Evolutionary conservation across 768 basidiomycete species (phyloP).

Genomic region (Phylloporus sp.): DNA sequence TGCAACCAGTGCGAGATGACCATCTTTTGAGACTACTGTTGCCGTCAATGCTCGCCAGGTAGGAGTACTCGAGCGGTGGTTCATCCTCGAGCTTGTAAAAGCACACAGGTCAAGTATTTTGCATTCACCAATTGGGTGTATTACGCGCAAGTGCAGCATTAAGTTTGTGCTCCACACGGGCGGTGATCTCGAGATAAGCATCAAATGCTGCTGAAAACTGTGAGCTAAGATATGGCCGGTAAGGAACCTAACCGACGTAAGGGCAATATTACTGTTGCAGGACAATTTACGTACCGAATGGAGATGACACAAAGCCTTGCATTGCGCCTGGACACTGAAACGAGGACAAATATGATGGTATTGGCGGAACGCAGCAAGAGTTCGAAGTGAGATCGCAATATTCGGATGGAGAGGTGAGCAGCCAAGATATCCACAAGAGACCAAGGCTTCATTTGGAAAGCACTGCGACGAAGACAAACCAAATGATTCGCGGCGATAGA

Average conservation of each 20-base stretch:
- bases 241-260: slow-evolving; percentile 6
- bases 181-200: slow-evolving; percentile 9
- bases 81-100: slow-evolving; percentile 9
- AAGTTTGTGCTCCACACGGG: neutral
- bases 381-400: slow-evolving; percentile 13
- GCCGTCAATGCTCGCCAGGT: slow-evolving; percentile 6
- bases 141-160: neutral
- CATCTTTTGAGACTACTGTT: neutral
- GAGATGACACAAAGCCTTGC: neutral
- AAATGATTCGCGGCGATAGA: no score
- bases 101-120: slow-evolving; percentile 10
- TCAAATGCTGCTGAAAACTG: slow-evolving; percentile 7
- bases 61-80: neutral
- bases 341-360: slow-evolving; percentile 1
- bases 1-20: no score
- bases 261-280: no score
- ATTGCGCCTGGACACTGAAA: slow-evolving; percentile 7
- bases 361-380: slow-evolving; percentile 7
- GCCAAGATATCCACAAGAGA: slow-evolving; percentile 9
- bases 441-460: slow-evolving; percentile 8
- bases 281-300: neutral
- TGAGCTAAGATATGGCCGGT: neutral
- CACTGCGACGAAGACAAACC: no score
- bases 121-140: slow-evolving; percentile 1
- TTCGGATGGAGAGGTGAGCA: slow-evolving; percentile 1